phyloP scores from a whole-genome alignment of 1,139 yeast species.

The Sugiyamaella pinicola region DNA sequence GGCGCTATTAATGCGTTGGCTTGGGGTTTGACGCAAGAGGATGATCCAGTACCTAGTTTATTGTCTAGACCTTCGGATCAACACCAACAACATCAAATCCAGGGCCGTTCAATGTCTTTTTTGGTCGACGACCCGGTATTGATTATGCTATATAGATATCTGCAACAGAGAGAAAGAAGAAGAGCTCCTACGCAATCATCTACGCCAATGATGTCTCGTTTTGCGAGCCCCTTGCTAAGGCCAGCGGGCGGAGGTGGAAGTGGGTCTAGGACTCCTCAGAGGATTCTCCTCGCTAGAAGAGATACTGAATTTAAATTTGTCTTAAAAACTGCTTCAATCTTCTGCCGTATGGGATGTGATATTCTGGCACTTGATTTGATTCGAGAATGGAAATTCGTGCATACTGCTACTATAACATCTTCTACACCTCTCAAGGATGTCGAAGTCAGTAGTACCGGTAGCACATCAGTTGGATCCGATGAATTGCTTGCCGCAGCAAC shows the following conservation, averaged over 20 bases:
- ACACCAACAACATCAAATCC: slow-evolving; percentile 37
- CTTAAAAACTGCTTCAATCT: slow-evolving; percentile 63
- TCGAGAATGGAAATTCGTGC: slow-evolving; percentile 65
- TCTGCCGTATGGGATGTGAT: slow-evolving; percentile 91
- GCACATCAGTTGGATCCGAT: slow-evolving; percentile 6
- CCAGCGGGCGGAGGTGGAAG: slow-evolving; percentile 7
- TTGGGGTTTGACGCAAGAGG: slow-evolving; percentile 21
- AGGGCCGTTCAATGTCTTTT: slow-evolving; percentile 45
- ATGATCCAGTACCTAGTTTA: not conserved
- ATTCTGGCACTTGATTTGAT: slow-evolving; percentile 65
- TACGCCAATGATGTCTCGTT: slow-evolving; percentile 13
- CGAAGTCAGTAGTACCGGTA: slow-evolving; percentile 10
- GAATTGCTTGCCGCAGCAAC: slow-evolving; percentile 12
- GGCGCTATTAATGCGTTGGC: slow-evolving; percentile 34
- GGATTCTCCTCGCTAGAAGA: slow-evolving; percentile 9
- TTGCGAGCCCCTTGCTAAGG: slow-evolving; percentile 3
- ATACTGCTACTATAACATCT: slow-evolving; percentile 3
- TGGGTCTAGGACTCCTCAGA: slow-evolving; percentile 13
- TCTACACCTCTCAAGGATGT: slow-evolving; percentile 1
- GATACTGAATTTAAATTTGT: slow-evolving; percentile 60
- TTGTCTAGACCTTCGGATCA: slow-evolving; percentile 22
- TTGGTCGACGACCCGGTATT: slow-evolving; percentile 82
- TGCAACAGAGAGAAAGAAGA: slow-evolving; percentile 50
- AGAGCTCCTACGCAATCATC: slow-evolving; percentile 9
- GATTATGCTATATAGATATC: slow-evolving; percentile 61